Conservation (phyloP, 805 yeast genomes). For the Peterozyma xylosa region DNA sequence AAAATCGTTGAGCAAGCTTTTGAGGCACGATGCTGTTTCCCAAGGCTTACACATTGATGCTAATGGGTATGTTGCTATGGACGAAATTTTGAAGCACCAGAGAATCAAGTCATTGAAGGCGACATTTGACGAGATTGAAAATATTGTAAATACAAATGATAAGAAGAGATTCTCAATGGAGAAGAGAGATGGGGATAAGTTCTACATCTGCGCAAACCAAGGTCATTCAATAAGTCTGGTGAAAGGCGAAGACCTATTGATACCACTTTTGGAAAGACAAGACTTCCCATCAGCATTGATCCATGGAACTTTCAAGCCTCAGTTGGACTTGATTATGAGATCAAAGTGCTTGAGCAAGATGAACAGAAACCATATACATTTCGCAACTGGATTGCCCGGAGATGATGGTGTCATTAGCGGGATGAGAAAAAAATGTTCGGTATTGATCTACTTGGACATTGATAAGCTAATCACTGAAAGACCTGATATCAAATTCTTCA, state of each 20-base stretch:
- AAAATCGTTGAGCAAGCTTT: slow-evolving; percentile 63
- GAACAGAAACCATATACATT: slow-evolving; percentile 81
- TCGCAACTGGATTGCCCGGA: slow-evolving; percentile 53
- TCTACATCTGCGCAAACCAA: slow-evolving; percentile 77
- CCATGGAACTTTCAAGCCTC: slow-evolving; percentile 68
- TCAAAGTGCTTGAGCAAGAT: slow-evolving; percentile 56
- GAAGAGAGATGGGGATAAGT: slow-evolving; percentile 17
- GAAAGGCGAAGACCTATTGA: slow-evolving; percentile 33
- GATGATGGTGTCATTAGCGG: slow-evolving; percentile 58
- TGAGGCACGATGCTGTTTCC: slow-evolving; percentile 79
- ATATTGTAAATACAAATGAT: slow-evolving; percentile 57
- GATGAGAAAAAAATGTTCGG: slow-evolving; percentile 49
- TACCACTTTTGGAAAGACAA: slow-evolving; percentile 23
- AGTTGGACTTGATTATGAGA: slow-evolving; percentile 38
- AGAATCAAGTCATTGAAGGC: slow-evolving; percentile 50
- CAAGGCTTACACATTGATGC: slow-evolving; percentile 58
- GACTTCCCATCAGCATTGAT: slow-evolving; percentile 49
- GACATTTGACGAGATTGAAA: slow-evolving; percentile 46
- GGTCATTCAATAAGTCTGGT: slow-evolving; percentile 69
- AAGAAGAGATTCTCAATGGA: slow-evolving; percentile 64
- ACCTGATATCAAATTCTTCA: slow-evolving; percentile 42
- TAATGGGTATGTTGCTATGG: slow-evolving; percentile 58
- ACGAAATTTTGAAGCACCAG: slow-evolving; percentile 45
- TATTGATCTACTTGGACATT: slow-evolving; percentile 58
- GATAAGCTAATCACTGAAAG: slow-evolving; percentile 34